phyloP scores from a whole-genome alignment of 2,329 filamentous ascomycete species.

The Hirsutella minnesotensis region DNA sequence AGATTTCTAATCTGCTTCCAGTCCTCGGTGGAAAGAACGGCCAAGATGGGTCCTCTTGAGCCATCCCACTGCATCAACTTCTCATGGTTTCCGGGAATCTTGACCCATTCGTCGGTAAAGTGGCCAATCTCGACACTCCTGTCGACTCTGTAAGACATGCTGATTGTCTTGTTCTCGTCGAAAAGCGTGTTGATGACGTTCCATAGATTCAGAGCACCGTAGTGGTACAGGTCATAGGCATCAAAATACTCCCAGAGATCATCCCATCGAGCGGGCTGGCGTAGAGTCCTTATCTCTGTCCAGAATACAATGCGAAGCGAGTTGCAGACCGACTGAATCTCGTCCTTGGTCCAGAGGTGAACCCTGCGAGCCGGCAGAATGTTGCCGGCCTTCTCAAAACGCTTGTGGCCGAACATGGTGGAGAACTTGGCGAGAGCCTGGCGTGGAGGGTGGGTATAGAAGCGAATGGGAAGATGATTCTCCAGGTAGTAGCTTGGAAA shows the following conservation, averaged over 20 bases:
- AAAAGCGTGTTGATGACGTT: conserved; percentile 29
- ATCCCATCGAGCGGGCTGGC: conserved; percentile 19
- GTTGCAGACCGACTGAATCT: conserved; percentile 27
- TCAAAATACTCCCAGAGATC: conserved; percentile 38
- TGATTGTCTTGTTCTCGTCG: conserved; percentile 26
- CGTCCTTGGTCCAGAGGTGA: conserved; percentile 25
- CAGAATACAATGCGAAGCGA: conserved; percentile 24
- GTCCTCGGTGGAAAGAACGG: conserved; percentile 15
- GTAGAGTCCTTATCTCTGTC: conserved; percentile 22
- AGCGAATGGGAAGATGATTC: conserved; percentile 21
- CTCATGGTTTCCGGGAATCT: conserved; percentile 13
- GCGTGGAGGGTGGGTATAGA: conserved; percentile 22
- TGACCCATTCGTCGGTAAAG: conserved; percentile 26
- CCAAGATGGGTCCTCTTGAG: conserved; percentile 13
- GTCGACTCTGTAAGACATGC: conserved; percentile 12
- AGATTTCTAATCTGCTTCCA: conserved; percentile 16
- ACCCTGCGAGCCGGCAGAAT: conserved; percentile 15
- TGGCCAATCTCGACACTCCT: conserved; percentile 17
- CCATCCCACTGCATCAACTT: conserved; percentile 20
- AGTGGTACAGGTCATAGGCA: conserved; percentile 31
- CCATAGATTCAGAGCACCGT: conserved; percentile 36
- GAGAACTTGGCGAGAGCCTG: conserved; percentile 26
- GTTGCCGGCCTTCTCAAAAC: conserved; percentile 17
- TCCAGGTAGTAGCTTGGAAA: conserved; percentile 20
- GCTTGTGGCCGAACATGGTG: conserved; percentile 16